phyloP scores from a whole-genome alignment of 306 rosid genomes.

The Begonia peltatifolia region DNA sequence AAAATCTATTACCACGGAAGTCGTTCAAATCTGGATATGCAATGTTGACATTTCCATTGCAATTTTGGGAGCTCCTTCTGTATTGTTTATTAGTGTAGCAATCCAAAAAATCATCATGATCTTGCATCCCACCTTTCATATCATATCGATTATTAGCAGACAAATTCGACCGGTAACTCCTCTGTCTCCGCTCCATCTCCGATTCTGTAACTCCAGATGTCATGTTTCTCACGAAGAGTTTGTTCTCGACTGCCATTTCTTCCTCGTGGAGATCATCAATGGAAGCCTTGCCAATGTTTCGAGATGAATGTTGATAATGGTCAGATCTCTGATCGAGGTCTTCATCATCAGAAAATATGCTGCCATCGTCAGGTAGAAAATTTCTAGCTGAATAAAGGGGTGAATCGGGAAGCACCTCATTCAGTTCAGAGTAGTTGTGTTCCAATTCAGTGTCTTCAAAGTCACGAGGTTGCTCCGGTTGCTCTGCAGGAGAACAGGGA shows the following conservation, averaged over 20 bases:
- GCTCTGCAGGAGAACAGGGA: slow-evolving; percentile 21
- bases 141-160: slow-evolving; percentile 23
- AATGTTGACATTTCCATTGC: slow-evolving; percentile 27
- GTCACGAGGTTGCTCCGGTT: slow-evolving; percentile 19
- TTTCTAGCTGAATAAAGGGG: slow-evolving; percentile 26
- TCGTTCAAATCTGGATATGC: slow-evolving; percentile 26
- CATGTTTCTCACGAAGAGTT: slow-evolving; percentile 17
- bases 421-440: slow-evolving; percentile 27
- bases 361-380: slow-evolving; percentile 50
- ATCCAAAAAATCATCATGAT: slow-evolving; percentile 15
- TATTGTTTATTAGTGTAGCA: not conserved
- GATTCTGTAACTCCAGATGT: slow-evolving; percentile 15
- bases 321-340: slow-evolving; percentile 26
- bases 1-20: slow-evolving; percentile 18
- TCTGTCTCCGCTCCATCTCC: slow-evolving; percentile 15
- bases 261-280: slow-evolving; percentile 14
- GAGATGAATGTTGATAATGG: slow-evolving; percentile 15
- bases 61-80: slow-evolving; percentile 17
- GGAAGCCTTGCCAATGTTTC: slow-evolving; percentile 10
- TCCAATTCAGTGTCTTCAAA: slow-evolving; percentile 17
- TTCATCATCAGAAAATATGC: slow-evolving; percentile 61
- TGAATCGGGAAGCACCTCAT: slow-evolving; percentile 17
- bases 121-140: slow-evolving; percentile 19
- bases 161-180: slow-evolving; percentile 18
- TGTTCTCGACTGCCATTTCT: slow-evolving; percentile 29